Evolutionary conservation across 768 basidiomycete genomes (phyloP).

Genomic region (Clitopilus hobsonii): DNA sequence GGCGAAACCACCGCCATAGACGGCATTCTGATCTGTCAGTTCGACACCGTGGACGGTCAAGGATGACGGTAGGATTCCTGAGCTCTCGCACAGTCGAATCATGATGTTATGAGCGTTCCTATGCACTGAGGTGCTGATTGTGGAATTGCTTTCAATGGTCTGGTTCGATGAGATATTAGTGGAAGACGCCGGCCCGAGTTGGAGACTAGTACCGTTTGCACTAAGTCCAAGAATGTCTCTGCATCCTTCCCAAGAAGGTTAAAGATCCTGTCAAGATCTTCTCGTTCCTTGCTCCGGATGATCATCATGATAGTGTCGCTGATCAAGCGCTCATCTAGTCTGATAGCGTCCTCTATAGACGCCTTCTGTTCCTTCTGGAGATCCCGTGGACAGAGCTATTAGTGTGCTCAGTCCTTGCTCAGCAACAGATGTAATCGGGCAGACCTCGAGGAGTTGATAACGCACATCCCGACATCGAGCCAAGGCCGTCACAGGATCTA

Average conservation of each 20-base stretch:
- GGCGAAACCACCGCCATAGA: conserved; percentile 22
- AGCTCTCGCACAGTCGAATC: conserved; percentile 17
- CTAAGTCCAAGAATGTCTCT: not conserved
- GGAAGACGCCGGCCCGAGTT: not conserved
- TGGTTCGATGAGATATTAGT: not conserved
- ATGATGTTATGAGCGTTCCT: conserved; percentile 17
- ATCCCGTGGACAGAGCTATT: not conserved
- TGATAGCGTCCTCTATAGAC: not conserved
- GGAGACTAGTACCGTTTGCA: not conserved
- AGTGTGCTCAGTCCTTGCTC: not conserved
- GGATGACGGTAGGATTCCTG: conserved; percentile 18
- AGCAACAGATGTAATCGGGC: not conserved
- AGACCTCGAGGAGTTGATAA: not conserved
- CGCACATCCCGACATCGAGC: not conserved
- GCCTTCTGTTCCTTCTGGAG: not conserved
- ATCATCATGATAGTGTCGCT: not conserved
- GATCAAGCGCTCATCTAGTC: not conserved
- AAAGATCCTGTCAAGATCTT: not conserved
- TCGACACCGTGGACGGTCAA: conserved; percentile 18
- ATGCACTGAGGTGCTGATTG: not conserved
- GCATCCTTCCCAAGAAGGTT: not conserved
- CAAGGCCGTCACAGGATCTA: not conserved
- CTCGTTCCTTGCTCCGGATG: not conserved
- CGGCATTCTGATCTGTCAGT: conserved; percentile 15
- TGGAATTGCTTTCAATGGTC: not conserved